Conservation (phyloP, 2,329 filamentous ascomycete genomes). For the Aspergillus sp. region DNA sequence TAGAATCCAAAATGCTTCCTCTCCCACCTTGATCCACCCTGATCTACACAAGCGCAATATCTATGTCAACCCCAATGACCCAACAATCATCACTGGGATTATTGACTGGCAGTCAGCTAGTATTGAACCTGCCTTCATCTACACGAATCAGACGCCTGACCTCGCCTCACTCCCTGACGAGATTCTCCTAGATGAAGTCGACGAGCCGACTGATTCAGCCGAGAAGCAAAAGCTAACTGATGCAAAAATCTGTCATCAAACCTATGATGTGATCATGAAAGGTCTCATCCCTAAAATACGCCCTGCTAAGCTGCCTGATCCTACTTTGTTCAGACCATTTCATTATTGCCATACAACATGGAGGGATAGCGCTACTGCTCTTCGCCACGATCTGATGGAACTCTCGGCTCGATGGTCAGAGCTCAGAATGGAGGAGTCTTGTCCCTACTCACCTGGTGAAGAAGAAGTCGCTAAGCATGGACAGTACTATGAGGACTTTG, state of each 20-base stretch:
- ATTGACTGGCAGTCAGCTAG: slow-evolving; percentile 26
- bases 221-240: background rate
- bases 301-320: background rate
- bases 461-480: background rate
- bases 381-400: background rate
- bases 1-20: slow-evolving; percentile 14
- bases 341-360: background rate
- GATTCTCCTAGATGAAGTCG: background rate
- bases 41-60: slow-evolving; percentile 32
- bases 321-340: background rate
- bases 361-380: background rate
- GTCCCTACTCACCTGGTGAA: background rate
- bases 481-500: background rate
- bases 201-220: background rate
- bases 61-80: slow-evolving; percentile 23
- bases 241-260: background rate
- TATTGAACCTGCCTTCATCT: slow-evolving; percentile 22
- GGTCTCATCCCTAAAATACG: background rate
- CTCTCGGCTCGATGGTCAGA: background rate
- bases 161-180: background rate
- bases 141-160: slow-evolving; percentile 16
- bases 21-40: slow-evolving; percentile 20
- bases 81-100: slow-evolving; percentile 20
- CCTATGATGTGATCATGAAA: background rate
- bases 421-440: background rate